A percentile compares a stretch with the other conserved stretches of the same genome.
These are phyloP conservation scores for Eucalyptus polyanthemos DNA, from an alignment of 345 rosid species.

Conservation along the genomic window DNA sequence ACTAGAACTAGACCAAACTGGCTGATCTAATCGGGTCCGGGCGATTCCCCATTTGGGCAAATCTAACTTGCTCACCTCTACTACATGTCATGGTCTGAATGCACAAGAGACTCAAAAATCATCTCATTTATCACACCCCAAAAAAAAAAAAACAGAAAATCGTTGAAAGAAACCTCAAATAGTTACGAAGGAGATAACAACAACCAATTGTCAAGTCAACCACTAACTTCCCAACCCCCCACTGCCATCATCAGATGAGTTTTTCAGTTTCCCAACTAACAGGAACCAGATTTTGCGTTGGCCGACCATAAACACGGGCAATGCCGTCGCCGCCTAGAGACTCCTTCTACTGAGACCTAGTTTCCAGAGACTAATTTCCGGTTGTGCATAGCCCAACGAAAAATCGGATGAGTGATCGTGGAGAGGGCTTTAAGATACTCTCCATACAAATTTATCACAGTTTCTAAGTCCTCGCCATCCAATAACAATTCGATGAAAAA, in stretches of 20 bases:
- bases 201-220: neutral
- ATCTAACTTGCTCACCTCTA: too few species aligned
- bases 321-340: neutral
- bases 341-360: neutral
- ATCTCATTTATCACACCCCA: neutral
- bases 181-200: neutral
- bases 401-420: neutral
- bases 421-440: neutral
- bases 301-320: neutral
- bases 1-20: too few species aligned
- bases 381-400: neutral
- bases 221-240: neutral
- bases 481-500: too few species aligned
- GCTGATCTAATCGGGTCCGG: too few species aligned
- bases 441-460: neutral
- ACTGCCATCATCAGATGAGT: neutral
- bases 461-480: neutral
- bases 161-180: neutral
- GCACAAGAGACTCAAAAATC: neutral
- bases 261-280: neutral
- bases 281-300: neutral
- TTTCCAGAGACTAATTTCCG: neutral
- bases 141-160: neutral
- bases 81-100: neutral
- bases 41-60: too few species aligned